Percentiles rank a stretch among this genome's conserved stretches.
These are phyloP conservation scores for Gossypium trilobum DNA, from an alignment of 441 rosid genomes.

Conservation along the genomic window DNA sequence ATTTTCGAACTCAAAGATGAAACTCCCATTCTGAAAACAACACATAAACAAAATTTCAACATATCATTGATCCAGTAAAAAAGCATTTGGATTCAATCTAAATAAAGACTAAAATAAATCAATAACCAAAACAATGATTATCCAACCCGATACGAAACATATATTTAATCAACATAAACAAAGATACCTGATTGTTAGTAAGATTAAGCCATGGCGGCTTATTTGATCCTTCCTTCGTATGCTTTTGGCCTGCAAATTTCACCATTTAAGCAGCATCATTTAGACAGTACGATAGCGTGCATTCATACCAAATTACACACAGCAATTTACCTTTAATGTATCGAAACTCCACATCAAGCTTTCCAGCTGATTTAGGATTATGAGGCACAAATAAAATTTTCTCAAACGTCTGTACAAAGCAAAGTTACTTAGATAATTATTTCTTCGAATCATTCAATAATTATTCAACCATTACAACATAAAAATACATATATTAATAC, in stretches of 20 bases:
- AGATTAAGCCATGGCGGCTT: constrained; percentile 88
- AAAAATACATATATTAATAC: not conserved
- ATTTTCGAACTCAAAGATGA: constrained; percentile 76
- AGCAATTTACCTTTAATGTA: constrained; percentile 46
- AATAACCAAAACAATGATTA: constrained; percentile 2
- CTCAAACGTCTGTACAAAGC: constrained; percentile 38
- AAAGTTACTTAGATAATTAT: not conserved
- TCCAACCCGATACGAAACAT: not conserved
- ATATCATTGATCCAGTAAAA: not conserved
- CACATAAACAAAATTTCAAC: constrained; percentile 9
- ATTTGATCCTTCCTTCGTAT: constrained; percentile 68
- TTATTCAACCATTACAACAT: not conserved
- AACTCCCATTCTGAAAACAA: constrained; percentile 50
- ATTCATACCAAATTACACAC: not conserved
- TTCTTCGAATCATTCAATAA: not conserved
- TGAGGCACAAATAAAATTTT: constrained; percentile 52
- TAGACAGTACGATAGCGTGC: not conserved
- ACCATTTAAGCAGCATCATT: not conserved
- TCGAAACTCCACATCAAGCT: constrained; percentile 56
- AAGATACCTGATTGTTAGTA: constrained; percentile 48
- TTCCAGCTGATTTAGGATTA: constrained; percentile 56
- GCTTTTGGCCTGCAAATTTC: constrained; percentile 42
- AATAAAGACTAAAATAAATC: not conserved
- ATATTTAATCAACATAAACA: not conserved
- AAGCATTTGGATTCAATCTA: not conserved